Evolutionary conservation across 306 rosid species (phyloP), one percentile per base, ranked within the genome.

Genomic region (Cyamopsis tetragonoloba): DNA sequence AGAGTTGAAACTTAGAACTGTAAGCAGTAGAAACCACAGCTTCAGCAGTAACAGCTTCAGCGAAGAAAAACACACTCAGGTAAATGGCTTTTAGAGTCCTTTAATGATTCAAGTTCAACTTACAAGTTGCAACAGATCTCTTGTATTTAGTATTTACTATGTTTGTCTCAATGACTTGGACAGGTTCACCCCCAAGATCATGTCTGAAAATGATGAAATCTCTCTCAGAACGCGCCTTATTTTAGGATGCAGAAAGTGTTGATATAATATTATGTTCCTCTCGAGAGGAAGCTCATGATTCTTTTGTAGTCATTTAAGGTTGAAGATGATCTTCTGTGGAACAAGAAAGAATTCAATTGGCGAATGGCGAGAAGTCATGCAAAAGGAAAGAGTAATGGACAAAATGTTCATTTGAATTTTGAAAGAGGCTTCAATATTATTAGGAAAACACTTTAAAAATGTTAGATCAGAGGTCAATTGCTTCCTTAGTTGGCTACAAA

Each of bases 1-100:
- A 70, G 98, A 92, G 73, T 62, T 89, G 82, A 92, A 87, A 79
- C 86, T 77, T 55, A 86, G 89, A 83, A 53, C 82, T 35, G 43
- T 78, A 26, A 92, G 91, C 77, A 60, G 32, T 42, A 65, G 77
- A 51, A 70, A 42, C 65, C 68, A 10, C 3, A 48, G 19, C 46
- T 31, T 0, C 15, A 39, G 11, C 20, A 24, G 68, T 14, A 24
- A 27, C 48, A 70, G 77, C 55, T 41, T 42, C 48, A 73, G 19
- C 1, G 87, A 85, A 31, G 90, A 82, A 50, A 79, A 82, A 72
- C 42, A 41, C 15, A 41, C 7, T 17, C 84, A 92, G 80, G 98
- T 85, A 71, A 82, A 54, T 19, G 24, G 49, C 39, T 28, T 46
- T 7, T 26, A 54, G 14, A 20, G 1, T 19, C 28, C 24, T 54